Base-by-base conservation (phyloP, 345 rosid genomes). In the Eucalyptus melliodora region DNA sequence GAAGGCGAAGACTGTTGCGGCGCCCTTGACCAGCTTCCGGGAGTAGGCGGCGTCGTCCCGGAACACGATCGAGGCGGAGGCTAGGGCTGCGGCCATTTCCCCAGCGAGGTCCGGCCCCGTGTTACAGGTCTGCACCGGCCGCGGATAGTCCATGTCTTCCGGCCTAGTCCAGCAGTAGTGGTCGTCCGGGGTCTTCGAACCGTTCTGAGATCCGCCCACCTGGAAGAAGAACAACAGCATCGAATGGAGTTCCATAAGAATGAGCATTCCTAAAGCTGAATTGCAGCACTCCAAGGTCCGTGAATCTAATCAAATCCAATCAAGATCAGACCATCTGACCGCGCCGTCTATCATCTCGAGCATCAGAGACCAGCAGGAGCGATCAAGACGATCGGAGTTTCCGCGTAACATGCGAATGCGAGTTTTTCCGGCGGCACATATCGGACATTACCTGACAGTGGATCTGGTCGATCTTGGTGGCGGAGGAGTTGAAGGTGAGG, bases 11-110 rank as follows among this genome's bases (percentile, higher is more conserved):
- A 97, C 80, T 1, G 96, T 93, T 59, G 90, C 89, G 37, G 99
- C 99, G 0, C 97, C 98, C 85, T 90, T 94, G 55, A 86, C 86
- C 21, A 97, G 95, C 86, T 92, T 95, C 90, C 88, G 50, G 42
- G 98, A 92, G 91, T 97, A 97, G 60, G 91, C 87, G 6, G 55
- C 90, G 31, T 93, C 55, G 90, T 95, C 98, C 0, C 90, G 89
- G 91, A 97, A 97, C 9, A 96, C 99, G 3, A 96, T 97, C 2
- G 98, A 97, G 40, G 99, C 99, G 0, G 99, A 94, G 0, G 98
- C 94, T 6, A 97, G 88, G 50, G 99, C 97, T 1, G 99, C 97
- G 0, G 98, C 95, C 91, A 96, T 96, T 91, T 97, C 98, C 23
- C 94, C 96, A 1, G 93, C 98, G 3, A 97, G 97, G 65, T 97